Conservation (phyloP, 1,139 yeast species). For the Lizanozyma gosingica region DNA sequence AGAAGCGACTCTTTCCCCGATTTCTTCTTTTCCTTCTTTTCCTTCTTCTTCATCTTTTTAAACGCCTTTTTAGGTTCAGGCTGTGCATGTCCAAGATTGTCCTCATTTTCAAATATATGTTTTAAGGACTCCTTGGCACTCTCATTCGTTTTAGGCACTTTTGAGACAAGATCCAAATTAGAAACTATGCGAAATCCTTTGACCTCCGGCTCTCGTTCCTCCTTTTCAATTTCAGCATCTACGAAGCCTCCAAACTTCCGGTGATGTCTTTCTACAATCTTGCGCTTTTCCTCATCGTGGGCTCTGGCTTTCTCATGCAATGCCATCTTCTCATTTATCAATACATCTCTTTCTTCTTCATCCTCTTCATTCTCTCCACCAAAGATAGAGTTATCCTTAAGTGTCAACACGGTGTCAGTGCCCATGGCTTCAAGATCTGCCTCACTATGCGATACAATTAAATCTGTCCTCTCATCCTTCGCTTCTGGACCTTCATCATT, state of each 20-base stretch:
- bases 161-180: neutral
- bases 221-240: neutral
- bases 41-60: constrained; percentile 22
- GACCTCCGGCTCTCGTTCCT: neutral
- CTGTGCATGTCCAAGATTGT: neutral
- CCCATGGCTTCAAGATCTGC: neutral
- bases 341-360: neutral
- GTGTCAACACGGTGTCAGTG: neutral
- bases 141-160: neutral
- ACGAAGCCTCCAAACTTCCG: neutral
- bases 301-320: neutral
- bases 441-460: neutral
- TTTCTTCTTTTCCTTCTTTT: constrained; percentile 8
- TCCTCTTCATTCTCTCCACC: neutral
- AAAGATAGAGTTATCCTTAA: neutral
- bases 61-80: neutral
- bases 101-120: neutral
- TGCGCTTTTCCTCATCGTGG: neutral
- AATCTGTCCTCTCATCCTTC: too few species aligned
- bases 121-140: neutral
- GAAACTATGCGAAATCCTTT: neutral
- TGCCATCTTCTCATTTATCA: neutral
- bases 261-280: neutral
- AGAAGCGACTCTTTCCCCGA: constrained; percentile 4
- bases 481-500: too few species aligned